Conservation (phyloP, 805 yeast genomes). For the Wickerhamomyces canadensis region DNA sequence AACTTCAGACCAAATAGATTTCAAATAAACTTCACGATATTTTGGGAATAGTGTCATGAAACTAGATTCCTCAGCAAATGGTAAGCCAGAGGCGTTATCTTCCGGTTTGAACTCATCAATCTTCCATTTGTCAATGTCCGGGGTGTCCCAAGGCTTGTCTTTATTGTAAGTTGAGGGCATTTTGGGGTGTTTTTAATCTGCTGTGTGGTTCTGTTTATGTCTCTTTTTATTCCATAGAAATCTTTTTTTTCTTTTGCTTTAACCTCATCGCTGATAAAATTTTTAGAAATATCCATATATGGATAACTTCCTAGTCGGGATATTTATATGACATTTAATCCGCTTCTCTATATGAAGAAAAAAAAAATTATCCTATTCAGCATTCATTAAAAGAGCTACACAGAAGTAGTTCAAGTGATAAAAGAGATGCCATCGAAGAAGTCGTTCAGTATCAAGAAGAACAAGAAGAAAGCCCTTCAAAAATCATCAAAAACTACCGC, state of each 20-base stretch:
- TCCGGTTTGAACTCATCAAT: conserved; percentile 84
- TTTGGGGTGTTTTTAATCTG: neutral
- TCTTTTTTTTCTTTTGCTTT: too few relatives aligned
- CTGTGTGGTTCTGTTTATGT: neutral
- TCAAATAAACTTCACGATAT: conserved; percentile 86
- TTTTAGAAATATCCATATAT: neutral
- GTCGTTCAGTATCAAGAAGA: conserved; percentile 6
- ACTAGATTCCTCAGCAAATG: conserved; percentile 93
- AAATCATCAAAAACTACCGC: conserved; percentile 4
- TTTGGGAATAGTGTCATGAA: conserved; percentile 95
- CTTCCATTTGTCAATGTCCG: conserved; percentile 90
- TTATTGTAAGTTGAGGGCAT: conserved; percentile 93
- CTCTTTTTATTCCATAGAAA: too few relatives aligned
- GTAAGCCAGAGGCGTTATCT: conserved; percentile 78
- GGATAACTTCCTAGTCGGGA: conserved; percentile 10
- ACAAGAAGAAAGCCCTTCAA: conserved; percentile 14
- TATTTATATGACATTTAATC: too few relatives aligned
- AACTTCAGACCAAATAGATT: conserved; percentile 91
- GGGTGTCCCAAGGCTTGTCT: conserved; percentile 98
- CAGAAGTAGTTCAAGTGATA: too few relatives aligned
- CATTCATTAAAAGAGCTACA: too few relatives aligned
- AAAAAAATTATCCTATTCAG: neutral
- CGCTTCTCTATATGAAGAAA: neutral
- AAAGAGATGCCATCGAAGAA: conserved; percentile 8
- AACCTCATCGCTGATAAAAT: conserved; percentile 1